A percentile compares a stretch with the other conserved stretches of the same genome.
These are phyloP conservation scores for Asterochloris erici DNA, from an alignment of 139 green algal species.

Conservation along the genomic window DNA sequence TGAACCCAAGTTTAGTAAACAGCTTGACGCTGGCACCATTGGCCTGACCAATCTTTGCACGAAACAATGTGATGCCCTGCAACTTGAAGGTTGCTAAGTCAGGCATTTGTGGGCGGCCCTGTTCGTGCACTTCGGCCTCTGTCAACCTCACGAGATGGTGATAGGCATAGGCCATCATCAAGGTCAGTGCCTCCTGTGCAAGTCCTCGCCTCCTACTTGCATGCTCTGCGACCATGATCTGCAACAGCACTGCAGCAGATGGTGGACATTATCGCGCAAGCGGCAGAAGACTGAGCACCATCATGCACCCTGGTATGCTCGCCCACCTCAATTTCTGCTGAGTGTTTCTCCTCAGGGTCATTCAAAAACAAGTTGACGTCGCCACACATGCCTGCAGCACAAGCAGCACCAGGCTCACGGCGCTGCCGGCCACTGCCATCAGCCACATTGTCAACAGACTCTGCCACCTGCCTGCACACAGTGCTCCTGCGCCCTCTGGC, in stretches of 20 bases:
- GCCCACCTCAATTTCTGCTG: constrained; percentile 42
- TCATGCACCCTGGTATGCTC: background rate
- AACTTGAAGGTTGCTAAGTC: background rate
- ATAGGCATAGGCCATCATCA: constrained; percentile 72
- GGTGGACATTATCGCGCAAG: background rate
- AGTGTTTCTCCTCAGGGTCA: constrained; percentile 33
- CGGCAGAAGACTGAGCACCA: background rate
- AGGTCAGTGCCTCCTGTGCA: constrained; percentile 57
- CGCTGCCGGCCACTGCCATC: background rate
- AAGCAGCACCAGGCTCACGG: constrained; percentile 1
- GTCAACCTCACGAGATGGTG: constrained; percentile 14
- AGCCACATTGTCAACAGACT: too few relatives aligned
- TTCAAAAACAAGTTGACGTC: constrained; percentile 64
- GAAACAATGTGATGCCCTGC: constrained; percentile 46
- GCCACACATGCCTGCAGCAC: constrained; percentile 41
- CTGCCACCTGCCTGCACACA: too few relatives aligned
- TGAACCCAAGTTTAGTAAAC: constrained; percentile 61
- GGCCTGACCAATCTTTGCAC: constrained; percentile 66
- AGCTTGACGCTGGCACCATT: constrained; percentile 64
- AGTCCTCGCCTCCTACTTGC: constrained; percentile 51
- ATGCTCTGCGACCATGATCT: constrained; percentile 75
- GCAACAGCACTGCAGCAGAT: constrained; percentile 3
- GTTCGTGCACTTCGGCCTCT: background rate
- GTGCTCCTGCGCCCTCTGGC: too few relatives aligned
- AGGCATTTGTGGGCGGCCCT: background rate